Base-by-base conservation (phyloP, 768 basidiomycete species). In the Daedalea quercina region DNA sequence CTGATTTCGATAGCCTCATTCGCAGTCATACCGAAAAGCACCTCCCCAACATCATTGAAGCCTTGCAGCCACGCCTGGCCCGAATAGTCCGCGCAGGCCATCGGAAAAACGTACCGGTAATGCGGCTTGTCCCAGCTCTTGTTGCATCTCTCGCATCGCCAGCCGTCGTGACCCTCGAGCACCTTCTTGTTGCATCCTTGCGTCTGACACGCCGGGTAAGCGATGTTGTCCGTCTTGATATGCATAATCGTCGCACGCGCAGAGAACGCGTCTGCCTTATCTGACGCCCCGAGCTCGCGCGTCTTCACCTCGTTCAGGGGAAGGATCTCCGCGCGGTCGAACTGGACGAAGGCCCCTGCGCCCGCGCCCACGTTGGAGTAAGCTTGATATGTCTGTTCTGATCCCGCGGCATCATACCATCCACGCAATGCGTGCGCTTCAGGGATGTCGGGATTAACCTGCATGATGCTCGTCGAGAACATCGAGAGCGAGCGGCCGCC, bases 131-230 rank as follows among this genome's bases (percentile, higher is more conserved):
- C 73, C 61, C 79, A 87, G 23, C 68, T 78, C 65, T 77, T 80
- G 48, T 88, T 81, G 65, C 95, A 98, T 69, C 94, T 97, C 65
- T 98, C 96, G 67, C 96, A 98, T 43, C 80, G 72, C 92, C 92
- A 98, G n/a, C 73, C 76, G 41, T 73, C 76, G n/a, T 75, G 76
- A 19, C 75, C 68, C 51, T 89, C 78, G 1, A 79, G 68, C 4
- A 97, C 88, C 69, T 98, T 99, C 74, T 98, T 98, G 70, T 78
- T 89, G 69, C 95, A 98, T 9, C 74, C 77, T 35, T 80, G 73
- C 19, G 77, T 80, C 26, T 83, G 85, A 65, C 96, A 99, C 17
- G 90, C 94, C 22, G 94, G 87, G 66, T 99, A 99, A 15, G 80
- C 78, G 43, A 97, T 73, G 56, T 80, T 90, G 26, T 93, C 89